Evolutionary conservation across 352 stramenopile genomes (phyloP).

Genomic region (Globisporangium parvum): DNA sequence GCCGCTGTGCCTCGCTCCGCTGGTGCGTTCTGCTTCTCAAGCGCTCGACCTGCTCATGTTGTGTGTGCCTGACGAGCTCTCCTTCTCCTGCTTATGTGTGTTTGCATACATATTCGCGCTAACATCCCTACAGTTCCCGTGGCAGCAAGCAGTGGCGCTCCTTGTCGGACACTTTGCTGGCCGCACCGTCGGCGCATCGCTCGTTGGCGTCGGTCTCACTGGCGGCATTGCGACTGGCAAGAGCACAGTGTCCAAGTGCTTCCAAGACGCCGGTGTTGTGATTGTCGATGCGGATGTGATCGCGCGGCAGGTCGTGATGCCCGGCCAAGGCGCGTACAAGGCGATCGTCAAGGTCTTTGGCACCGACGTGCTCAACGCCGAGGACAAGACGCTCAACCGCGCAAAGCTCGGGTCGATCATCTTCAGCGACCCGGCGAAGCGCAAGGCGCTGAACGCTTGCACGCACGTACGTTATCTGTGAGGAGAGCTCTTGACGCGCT

Average conservation of each 20-base stretch:
- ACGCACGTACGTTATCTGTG: conserved; percentile 37
- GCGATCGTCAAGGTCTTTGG: conserved; percentile 75
- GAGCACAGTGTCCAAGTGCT: conserved; percentile 64
- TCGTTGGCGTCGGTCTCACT: conserved; percentile 75
- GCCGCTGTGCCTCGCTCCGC: conserved; percentile 26
- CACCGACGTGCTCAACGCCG: conserved; percentile 56
- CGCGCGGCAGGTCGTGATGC: conserved; percentile 71
- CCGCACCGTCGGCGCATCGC: conserved; percentile 37
- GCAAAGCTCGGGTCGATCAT: conserved; percentile 82
- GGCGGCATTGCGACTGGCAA: conserved; percentile 84
- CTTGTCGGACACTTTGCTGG: conserved; percentile 29
- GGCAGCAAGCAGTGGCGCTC: conserved; percentile 20
- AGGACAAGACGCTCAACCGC: conserved; percentile 76
- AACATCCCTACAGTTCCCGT: conserved; percentile 26
- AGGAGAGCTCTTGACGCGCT: background rate
- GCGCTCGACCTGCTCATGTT: background rate
- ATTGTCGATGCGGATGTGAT: conserved; percentile 84
- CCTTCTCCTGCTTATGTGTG: background rate
- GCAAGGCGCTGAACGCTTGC: conserved; percentile 70
- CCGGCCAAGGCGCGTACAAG: conserved; percentile 63
- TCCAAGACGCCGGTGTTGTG: conserved; percentile 47
- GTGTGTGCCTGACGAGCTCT: background rate
- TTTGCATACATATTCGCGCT: background rate
- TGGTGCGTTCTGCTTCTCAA: conserved; percentile 24
- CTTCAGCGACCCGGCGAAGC: conserved; percentile 68